These are phyloP conservation scores for Aspergillus sp. DNA, from an alignment of 2,329 filamentous ascomycete species.

Conservation along the genomic window DNA sequence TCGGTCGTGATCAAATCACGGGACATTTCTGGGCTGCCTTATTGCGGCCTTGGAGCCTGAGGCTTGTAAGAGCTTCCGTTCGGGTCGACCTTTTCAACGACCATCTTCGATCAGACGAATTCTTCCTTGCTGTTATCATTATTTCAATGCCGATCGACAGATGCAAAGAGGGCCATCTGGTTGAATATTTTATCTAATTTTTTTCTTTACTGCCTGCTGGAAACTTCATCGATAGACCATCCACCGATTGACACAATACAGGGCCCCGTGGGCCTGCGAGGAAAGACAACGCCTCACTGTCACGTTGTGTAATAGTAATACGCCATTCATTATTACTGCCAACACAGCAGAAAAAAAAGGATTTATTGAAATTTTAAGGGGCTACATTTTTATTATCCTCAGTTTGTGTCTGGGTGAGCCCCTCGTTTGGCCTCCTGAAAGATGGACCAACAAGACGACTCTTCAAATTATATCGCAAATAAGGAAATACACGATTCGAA, in stretches of 20 bases:
- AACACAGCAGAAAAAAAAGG: neutral
- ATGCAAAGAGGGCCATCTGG: too few species aligned
- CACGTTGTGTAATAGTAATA: neutral
- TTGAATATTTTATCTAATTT: too few species aligned
- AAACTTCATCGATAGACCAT: too few species aligned
- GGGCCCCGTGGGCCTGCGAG: too few species aligned
- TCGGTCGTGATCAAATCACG: neutral
- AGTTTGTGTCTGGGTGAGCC: neutral
- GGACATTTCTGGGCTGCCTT: neutral
- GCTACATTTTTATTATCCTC: too few species aligned
- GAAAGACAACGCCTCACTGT: too few species aligned
- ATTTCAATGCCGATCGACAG: too few species aligned
- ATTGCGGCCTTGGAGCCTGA: neutral
- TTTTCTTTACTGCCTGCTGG: too few species aligned
- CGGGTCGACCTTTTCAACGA: neutral
- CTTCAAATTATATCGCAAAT: neutral
- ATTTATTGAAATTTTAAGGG: neutral
- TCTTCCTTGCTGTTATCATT: too few species aligned
- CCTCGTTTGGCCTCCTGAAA: neutral
- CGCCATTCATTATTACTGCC: neutral
- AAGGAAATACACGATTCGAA: slow-evolving; percentile 4
- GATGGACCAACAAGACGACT: too few species aligned
- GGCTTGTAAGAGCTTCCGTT: neutral
- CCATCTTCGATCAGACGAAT: too few species aligned
- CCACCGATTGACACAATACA: too few species aligned